Base-by-base conservation (phyloP, 257 asterid genomes). In the Penstemon barbatus region DNA sequence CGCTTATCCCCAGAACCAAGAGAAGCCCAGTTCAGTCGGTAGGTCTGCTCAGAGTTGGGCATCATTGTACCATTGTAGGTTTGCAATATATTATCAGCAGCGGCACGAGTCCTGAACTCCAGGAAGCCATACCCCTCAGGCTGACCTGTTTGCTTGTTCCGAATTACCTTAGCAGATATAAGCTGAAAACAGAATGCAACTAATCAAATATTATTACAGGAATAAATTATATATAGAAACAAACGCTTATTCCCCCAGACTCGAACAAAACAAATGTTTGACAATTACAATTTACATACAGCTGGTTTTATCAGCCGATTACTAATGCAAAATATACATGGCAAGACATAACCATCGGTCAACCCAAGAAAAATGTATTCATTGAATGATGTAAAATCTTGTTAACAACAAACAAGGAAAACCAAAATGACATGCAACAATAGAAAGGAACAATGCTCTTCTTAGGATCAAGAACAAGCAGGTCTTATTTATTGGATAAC, bases 91-190 rank as follows among this genome's bases (percentile, higher is more conserved):
- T 38, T 79, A 46, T 88, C 96, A 66, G 97, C 96, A 13, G 88
- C 61, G n/a, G 87, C 84, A 70, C 53, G 97, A 59, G 81, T 70
- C 76, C 92, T 76, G 71, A 90, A 86, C 74, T 90, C 97, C 13
- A 90, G 80, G 61, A 90, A 90, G n/a, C 97, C 97, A 79, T 88
- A 90, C 40, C 95, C 94, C 80, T 88, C 97, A 5, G 96, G 80
- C 63, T 88, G 94, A 43, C 82, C 79, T 13, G 90, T 82, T 74
- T 77, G 89, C 86, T 86, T 88, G 79, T 84, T 88, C 39, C 92
- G 85, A 41, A 90, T 88, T 5, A 88, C 84, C 84, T 90, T 90
- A 5, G 84, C 88, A 53, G 90, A 72, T 44, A 69, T 68, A 51
- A 90, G 88, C 97, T 90, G 90, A 53, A 74, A 59, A 68, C 52